A percentile compares a stretch with the other conserved stretches of the same genome.
Evolutionary conservation across 305 asterid species (phyloP).

Genomic region (Solanum hybrid): DNA sequence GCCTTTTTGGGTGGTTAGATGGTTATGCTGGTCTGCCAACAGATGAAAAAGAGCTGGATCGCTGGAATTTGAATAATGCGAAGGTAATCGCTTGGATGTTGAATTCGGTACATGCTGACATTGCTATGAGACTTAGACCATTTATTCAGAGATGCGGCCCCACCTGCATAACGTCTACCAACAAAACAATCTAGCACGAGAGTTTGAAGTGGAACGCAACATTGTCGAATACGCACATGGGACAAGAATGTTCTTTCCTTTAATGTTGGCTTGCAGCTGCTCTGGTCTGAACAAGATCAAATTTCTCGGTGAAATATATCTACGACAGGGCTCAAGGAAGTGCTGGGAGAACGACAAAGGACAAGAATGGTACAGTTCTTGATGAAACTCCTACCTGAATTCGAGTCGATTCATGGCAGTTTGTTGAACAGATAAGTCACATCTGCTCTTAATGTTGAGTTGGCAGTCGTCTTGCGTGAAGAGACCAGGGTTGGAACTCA

Average conservation of each 20-base stretch:
- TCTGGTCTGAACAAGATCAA: background rate
- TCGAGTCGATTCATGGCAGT: background rate
- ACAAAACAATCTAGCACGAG: background rate
- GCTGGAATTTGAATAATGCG: background rate
- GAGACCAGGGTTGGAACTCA: background rate
- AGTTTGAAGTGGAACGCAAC: background rate
- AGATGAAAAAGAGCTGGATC: background rate
- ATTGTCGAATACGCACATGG: background rate
- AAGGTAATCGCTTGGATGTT: background rate
- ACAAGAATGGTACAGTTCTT: background rate
- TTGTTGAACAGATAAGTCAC: background rate
- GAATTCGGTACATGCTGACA: background rate
- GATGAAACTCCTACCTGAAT: background rate
- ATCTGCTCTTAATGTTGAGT: background rate
- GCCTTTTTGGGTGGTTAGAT: background rate
- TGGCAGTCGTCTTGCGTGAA: background rate
- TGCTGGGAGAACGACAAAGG: background rate
- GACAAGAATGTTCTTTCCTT: background rate
- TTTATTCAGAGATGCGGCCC: background rate
- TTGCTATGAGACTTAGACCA: background rate
- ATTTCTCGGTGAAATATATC: background rate
- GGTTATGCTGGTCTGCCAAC: background rate
- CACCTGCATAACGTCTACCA: background rate
- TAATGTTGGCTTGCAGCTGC: no score
- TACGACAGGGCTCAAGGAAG: background rate